Evolutionary conservation across 495 filamentous ascomycete genomes (phyloP).

Genomic region (Penicillium egyptiacum): DNA sequence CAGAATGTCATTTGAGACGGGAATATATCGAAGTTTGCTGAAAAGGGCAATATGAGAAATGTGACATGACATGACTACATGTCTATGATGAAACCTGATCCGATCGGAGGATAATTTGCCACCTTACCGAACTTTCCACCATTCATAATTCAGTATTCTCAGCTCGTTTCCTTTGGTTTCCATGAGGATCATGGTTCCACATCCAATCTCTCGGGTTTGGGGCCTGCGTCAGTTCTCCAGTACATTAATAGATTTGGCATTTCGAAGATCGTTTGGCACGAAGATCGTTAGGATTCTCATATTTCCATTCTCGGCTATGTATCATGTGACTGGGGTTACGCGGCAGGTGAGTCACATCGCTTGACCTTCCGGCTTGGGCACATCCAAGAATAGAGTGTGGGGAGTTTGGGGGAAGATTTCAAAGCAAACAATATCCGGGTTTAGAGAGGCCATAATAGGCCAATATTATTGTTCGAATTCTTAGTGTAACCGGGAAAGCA

Average conservation of each 20-base stretch:
- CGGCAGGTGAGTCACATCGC: conserved; percentile 18
- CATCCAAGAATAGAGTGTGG: conserved; percentile 8
- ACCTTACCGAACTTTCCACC: conserved; percentile 7
- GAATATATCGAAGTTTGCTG: conserved; percentile 1
- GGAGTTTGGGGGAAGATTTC: not conserved
- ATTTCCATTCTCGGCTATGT: not conserved
- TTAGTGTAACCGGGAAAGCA: not conserved
- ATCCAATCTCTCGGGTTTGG: not conserved
- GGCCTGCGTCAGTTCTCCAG: conserved; percentile 14
- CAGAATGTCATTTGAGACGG: conserved; percentile 1
- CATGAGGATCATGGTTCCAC: conserved; percentile 8
- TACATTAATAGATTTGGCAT: not conserved
- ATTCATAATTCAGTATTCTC: not conserved
- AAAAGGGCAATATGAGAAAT: conserved; percentile 1
- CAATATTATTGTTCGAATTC: not conserved
- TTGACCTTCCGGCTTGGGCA: conserved; percentile 5
- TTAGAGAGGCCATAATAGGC: not conserved
- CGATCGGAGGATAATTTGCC: conserved; percentile 14
- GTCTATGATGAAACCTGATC: conserved; percentile 16
- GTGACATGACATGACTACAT: conserved; percentile 5
- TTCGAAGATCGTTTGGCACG: conserved; percentile 2
- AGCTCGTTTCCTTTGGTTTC: not conserved
- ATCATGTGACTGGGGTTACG: conserved; percentile 14
- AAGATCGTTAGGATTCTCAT: not conserved
- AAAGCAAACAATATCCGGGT: not conserved